Evolutionary conservation across 163 green algal genomes (phyloP).

Genomic region (Chloromonas sp.): DNA sequence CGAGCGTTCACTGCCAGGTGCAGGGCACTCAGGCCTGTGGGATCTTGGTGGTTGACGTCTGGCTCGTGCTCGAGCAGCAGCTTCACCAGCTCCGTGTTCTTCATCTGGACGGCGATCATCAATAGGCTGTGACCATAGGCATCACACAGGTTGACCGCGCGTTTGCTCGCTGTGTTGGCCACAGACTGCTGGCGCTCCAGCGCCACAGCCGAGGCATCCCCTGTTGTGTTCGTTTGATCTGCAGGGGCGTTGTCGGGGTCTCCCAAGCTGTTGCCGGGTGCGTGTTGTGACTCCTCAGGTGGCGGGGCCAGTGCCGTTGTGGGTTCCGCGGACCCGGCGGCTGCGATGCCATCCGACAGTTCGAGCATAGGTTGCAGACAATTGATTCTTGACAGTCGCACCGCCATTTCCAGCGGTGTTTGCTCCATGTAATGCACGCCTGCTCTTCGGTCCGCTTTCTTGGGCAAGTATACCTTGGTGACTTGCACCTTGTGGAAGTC

Average conservation of each 20-base stretch:
- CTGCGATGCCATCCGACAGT: background rate
- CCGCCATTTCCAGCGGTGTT: background rate
- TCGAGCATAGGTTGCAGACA: background rate
- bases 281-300: no score
- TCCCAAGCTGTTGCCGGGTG: background rate
- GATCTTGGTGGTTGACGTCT: background rate
- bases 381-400: background rate
- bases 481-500: background rate
- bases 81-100: background rate
- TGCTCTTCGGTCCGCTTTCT: background rate
- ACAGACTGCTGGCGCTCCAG: background rate
- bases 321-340: background rate
- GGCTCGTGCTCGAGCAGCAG: background rate
- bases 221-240: background rate
- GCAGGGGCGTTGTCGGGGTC: background rate
- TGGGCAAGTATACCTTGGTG: background rate
- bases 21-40: background rate
- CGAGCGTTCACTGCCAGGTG: background rate
- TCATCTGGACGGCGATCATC: background rate
- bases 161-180: no score
- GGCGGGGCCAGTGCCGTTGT: background rate
- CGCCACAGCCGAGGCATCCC: background rate
- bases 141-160: background rate
- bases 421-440: background rate
- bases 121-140: background rate